A percentile compares a stretch with the other conserved stretches of the same genome.
Evolutionary conservation across 768 basidiomycete species (phyloP).

Genomic region (Xanthoconium purpureum): DNA sequence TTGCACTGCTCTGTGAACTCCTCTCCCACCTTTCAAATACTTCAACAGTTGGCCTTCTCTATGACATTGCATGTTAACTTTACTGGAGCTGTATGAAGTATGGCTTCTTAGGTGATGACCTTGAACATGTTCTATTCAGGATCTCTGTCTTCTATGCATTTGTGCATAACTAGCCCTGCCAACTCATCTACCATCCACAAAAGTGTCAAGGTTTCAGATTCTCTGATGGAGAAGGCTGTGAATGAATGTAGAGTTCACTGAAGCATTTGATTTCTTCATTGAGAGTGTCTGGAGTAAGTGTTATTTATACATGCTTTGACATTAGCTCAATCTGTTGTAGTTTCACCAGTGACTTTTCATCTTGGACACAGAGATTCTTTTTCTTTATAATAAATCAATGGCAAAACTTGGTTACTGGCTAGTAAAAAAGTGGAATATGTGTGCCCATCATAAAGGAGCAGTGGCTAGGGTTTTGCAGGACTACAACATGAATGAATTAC

Average conservation of each 20-base stretch:
- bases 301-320: too few species aligned
- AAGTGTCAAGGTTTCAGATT: not conserved
- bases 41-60: not conserved
- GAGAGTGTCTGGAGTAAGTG: not conserved
- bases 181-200: not conserved
- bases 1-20: not conserved
- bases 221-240: not conserved
- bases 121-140: not conserved
- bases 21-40: not conserved
- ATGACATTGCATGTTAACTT: not conserved
- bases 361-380: not conserved
- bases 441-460: not conserved
- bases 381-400: not conserved
- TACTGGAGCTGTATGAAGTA: not conserved
- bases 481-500: not conserved
- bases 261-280: not conserved
- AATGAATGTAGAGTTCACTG: not conserved
- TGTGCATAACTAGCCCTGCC: not conserved
- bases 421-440: not conserved
- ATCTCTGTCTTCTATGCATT: not conserved
- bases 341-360: not conserved
- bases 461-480: not conserved
- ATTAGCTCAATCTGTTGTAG: too few species aligned
- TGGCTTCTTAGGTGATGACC: not conserved
- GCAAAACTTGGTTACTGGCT: not conserved